Base-by-base conservation (phyloP, 108 stramenopile species). In the Phaeodactylum tricornutum region DNA sequence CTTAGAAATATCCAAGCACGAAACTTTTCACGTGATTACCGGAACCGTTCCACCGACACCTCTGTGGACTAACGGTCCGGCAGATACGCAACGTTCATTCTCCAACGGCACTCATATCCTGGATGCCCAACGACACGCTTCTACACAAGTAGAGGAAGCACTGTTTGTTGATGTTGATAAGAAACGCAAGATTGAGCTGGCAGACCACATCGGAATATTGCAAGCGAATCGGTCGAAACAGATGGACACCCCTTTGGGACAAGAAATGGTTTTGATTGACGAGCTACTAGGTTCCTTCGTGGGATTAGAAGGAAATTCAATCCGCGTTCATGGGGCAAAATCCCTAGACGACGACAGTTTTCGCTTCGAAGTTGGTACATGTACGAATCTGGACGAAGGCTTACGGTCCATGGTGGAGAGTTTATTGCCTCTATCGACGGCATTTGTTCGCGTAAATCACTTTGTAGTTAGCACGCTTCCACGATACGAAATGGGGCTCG, bases 261-360 rank as follows among this genome's bases (percentile, higher is more conserved):
- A 90, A 71, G 77, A 84, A 65, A 26, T 28, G 43, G 16, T 90
- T 34, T 40, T 91, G 15, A 34, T 86, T 5, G 79, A 86, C 48
- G 88, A 86, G 39, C 46, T 91, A 8, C 61, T 91, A 16, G 84
- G 83, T 21, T 73, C 88, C 5, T 77, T 86, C 60, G 63, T 91
- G 57, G 88, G 88, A 17, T 58, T 81, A 31, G 84, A 91, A 42
- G 83, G 88, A 11, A 46, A 56, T 14, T 39, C 27, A 17, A 37
- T 62, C 25, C 35, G n/a, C 23, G 29, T 27, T 4, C 30, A 22
- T 16, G 19, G 41, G 8, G 34, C 8, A 20, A 34, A 45, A 8
- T 16, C 29, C 47, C 30, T 46, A 24, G 42, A 27, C 36, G 44
- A 17, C 50, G 35, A 15, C 39, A 57, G 30, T 16, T 74, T 66